Evolutionary conservation across 2,329 filamentous ascomycete genomes (phyloP), one percentile per base, ranked within the genome.

Genomic region (Myriosclerotinia scirpicola): DNA sequence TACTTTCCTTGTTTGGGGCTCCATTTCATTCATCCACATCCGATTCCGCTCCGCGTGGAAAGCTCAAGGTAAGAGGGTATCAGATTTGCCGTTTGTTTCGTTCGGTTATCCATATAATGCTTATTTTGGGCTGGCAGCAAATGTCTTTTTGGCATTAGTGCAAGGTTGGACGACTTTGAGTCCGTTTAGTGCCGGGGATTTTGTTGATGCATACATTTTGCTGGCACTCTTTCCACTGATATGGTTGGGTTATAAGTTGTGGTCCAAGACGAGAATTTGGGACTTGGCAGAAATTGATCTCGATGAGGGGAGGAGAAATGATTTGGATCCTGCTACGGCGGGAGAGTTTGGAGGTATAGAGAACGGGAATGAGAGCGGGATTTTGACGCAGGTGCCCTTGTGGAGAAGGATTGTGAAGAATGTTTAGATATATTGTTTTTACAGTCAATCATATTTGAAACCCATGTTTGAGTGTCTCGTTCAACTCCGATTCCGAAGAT

Each of bases 1-100:
- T 48, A 90, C 88, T 0, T 91, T 91, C 73, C 75, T 91, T 2
- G 89, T 90, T 53, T 92, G 89, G 89, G 89, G 81, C 2, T 83
- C 83, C 48, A 92, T 92, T 72, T 87, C 83, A 36, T 84, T 90
- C 72, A 90, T 86, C 4, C 89, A 92, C 73, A 87, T 92, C 68
- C 87, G 88, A 34, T 91, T 92, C 76, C 87, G 89, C 44, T 76
- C 81, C 12, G 89, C 87, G 0, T 89, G 87, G 87, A 73, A 76
- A 12, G 78, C 76, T 0, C 87, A 90, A 74, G 86, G 86, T 1
- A 81, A 87, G 66, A 78, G 76, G 40, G 75, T 82, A 34, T 79
- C 80, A 20, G 82, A 84, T 59, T 77, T 89, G 14, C 86, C 86
- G 0, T 89, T 85, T 75, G 76, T 80, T 61, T 83, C 84, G 2